A percentile compares a stretch with the other conserved stretches of the same genome.
Conservation (phyloP, 2,329 filamentous ascomycete species). For the Biscogniauxia mediterranea region DNA sequence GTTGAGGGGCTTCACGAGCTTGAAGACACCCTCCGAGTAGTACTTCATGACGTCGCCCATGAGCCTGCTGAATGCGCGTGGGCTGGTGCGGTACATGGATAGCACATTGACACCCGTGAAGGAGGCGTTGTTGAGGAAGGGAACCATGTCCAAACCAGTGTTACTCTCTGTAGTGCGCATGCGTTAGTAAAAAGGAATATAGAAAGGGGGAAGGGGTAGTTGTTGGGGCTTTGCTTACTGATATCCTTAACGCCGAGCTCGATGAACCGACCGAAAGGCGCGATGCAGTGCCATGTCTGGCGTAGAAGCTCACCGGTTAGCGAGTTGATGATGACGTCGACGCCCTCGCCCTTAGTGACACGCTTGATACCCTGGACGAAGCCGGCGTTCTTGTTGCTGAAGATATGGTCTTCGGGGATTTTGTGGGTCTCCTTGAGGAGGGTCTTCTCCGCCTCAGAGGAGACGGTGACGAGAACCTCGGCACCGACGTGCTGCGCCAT, state of each 20-base stretch:
- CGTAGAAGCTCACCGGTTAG: constrained; percentile 27
- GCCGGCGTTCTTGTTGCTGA: constrained; percentile 28
- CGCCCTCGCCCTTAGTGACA: constrained; percentile 25
- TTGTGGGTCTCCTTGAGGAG: constrained; percentile 25
- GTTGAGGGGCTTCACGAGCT: constrained; percentile 25
- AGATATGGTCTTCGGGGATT: constrained; percentile 28
- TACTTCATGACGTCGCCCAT: constrained; percentile 25
- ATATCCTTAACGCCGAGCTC: constrained; percentile 30
- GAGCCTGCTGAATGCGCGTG: constrained; percentile 24
- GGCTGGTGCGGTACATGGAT: constrained; percentile 30
- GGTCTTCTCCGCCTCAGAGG: constrained; percentile 27
- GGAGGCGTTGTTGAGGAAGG: constrained; percentile 28
- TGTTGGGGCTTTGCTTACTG: constrained; percentile 1
- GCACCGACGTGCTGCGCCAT: constrained; percentile 28
- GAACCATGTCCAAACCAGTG: constrained; percentile 30
- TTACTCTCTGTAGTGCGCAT: constrained; percentile 20
- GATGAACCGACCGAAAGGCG: constrained; percentile 29
- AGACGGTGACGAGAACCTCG: constrained; percentile 26
- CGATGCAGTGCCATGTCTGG: constrained; percentile 31
- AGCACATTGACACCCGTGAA: constrained; percentile 29
- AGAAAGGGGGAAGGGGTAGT: background rate
- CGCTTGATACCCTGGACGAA: constrained; percentile 31
- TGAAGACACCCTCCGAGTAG: constrained; percentile 25
- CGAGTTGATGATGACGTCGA: constrained; percentile 26
- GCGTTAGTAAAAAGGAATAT: constrained; percentile 1